A percentile compares a stretch with the other conserved stretches of the same genome.
phyloP scores from a whole-genome alignment of 1,284 basidiomycete genomes.

The Cutaneotrichosporon mucoides region DNA sequence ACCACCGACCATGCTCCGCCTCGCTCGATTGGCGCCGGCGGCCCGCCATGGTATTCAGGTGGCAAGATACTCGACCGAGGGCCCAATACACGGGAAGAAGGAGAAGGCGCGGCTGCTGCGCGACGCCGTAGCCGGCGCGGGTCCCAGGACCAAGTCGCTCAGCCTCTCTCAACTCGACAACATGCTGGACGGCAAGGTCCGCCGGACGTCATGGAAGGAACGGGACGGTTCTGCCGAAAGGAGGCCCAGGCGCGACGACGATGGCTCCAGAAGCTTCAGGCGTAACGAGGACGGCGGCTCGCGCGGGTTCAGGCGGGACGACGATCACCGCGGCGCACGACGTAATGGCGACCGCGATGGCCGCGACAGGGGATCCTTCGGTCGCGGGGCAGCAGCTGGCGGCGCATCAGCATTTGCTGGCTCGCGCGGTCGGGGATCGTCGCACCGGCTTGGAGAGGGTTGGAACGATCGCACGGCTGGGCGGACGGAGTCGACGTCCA shows the following conservation, averaged over 20 bases:
- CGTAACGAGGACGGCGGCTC: too few relatives aligned
- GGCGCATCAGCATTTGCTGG: too few relatives aligned
- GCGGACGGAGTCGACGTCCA: not conserved
- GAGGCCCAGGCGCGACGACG: too few relatives aligned
- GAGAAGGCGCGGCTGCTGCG: too few relatives aligned
- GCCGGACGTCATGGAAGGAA: too few relatives aligned
- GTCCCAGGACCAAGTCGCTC: too few relatives aligned
- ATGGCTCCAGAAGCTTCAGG: too few relatives aligned
- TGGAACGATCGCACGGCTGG: not conserved
- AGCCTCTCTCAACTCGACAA: too few relatives aligned
- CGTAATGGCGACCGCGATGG: not conserved
- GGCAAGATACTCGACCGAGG: not conserved
- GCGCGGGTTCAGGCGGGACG: not conserved
- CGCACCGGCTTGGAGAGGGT: not conserved
- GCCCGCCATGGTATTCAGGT: not conserved
- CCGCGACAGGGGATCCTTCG: not conserved
- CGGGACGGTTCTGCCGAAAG: too few relatives aligned
- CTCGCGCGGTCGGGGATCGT: not conserved
- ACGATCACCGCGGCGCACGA: not conserved
- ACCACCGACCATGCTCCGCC: not conserved
- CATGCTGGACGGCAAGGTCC: too few relatives aligned
- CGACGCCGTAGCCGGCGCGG: too few relatives aligned
- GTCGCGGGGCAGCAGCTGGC: not conserved
- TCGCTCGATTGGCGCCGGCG: not conserved
- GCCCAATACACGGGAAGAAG: not conserved